Evolutionary conservation across 2,329 filamentous ascomycete species (phyloP), one percentile per base, ranked within the genome.

Genomic region (Fusarium sp.): DNA sequence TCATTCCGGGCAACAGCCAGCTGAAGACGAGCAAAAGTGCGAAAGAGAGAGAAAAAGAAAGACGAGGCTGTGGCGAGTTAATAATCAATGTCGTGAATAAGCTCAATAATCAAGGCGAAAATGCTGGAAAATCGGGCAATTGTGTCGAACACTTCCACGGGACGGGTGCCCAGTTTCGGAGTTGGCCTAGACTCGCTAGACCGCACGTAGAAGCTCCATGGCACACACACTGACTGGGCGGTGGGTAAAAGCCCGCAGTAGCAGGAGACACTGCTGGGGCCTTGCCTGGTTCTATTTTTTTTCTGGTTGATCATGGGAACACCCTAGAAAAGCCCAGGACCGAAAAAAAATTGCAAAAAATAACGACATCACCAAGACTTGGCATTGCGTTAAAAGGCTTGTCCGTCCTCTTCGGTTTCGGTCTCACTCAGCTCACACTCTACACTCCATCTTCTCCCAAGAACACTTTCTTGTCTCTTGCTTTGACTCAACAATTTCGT

Each of bases 361-460:
- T 62, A 73, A 66, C 73, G 56, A 74, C 70, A 71, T 75, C 69
- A 75, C 63, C 27, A 75, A 54, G 66, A 68, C 70, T 75, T 75
- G 73, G 73, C 73, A 71, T 65, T 52, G 52, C 58, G 61, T 75
- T 75, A 75, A 75, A 75, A 75, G 62, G 61, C 27, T 67, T 65
- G 35, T 36, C 62, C 42, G 22, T 58, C 72, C 62, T 67, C 61
- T 45, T 60, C 63, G 27, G 13, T 47, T 50, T 22, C 29, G 20
- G 13, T 38, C 61, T 61, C 18, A 42, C 18, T 25, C 36, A 31
- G 18, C 22, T 18, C 25, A 58, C 36, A 59, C 22, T 57, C 31
- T 33, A 47, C 35, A 52, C 57, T 59, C 47, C 31, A 29, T 29
- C 50, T 16, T 50, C 27, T 40, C 31, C 47, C 36, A 31, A 40